Evolutionary conservation across 768 basidiomycete species (phyloP).

Genomic region (Tricholoma terreum): DNA sequence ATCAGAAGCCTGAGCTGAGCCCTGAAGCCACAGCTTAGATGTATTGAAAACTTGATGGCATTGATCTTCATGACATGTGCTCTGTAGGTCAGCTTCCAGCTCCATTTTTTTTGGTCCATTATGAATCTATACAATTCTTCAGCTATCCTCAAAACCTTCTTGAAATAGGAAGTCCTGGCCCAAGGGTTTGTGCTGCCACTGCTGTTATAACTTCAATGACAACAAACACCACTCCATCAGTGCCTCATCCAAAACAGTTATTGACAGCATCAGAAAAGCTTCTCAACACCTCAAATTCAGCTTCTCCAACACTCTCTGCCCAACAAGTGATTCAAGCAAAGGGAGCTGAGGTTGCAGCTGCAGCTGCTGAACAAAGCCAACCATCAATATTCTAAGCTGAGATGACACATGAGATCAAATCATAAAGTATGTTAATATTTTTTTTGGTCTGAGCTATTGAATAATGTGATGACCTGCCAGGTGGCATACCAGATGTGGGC

Average conservation of each 20-base stretch:
- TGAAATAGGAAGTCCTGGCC: neutral
- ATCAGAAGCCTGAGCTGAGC: neutral
- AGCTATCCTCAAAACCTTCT: neutral
- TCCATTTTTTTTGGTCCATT: neutral
- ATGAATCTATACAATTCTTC: neutral
- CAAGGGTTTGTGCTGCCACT: neutral
- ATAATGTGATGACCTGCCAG: slow-evolving; percentile 5
- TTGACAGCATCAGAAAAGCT: too few relatives aligned
- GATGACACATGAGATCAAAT: slow-evolving; percentile 10
- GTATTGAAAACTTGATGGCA: neutral
- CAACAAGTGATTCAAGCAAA: too few relatives aligned
- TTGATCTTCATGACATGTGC: neutral
- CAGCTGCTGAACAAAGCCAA: too few relatives aligned
- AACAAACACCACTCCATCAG: neutral
- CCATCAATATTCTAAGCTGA: too few relatives aligned
- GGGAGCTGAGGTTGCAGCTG: too few relatives aligned
- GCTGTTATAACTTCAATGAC: neutral
- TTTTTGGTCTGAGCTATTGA: neutral
- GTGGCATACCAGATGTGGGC: slow-evolving; percentile 21
- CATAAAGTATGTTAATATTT: slow-evolving; percentile 8
- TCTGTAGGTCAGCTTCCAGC: too few relatives aligned
- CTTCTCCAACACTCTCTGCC: too few relatives aligned
- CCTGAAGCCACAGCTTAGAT: neutral
- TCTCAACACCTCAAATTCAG: too few relatives aligned
- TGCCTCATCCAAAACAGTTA: neutral